A percentile compares a stretch with the other conserved stretches of the same genome.
Evolutionary conservation across 345 rosid genomes (phyloP).

Genomic region (Schrenkiella parvula): DNA sequence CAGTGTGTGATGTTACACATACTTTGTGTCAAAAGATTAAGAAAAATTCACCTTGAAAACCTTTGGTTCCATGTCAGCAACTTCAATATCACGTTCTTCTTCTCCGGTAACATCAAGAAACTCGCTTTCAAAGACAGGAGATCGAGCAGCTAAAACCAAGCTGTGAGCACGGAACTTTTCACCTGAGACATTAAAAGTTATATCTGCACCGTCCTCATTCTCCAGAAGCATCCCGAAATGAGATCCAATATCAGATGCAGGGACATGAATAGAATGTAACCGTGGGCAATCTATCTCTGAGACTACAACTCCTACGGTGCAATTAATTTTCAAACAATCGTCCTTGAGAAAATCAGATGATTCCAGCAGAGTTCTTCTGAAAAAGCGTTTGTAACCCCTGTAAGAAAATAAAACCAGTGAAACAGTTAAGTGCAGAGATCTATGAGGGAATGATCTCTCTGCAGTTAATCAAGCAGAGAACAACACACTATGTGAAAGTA

Average conservation of each 20-base stretch:
- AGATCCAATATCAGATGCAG: constrained; percentile 81
- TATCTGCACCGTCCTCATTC: constrained; percentile 74
- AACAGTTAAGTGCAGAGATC: background rate
- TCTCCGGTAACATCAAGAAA: constrained; percentile 57
- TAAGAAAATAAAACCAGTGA: background rate
- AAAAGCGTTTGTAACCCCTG: constrained; percentile 97
- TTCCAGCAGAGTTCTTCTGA: constrained; percentile 70
- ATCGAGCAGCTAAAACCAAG: constrained; percentile 77
- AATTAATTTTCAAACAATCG: constrained; percentile 82
- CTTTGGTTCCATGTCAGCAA: constrained; percentile 75
- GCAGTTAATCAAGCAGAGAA: background rate
- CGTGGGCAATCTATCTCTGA: constrained; percentile 79
- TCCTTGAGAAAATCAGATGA: constrained; percentile 81
- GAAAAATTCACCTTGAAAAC: constrained; percentile 67
- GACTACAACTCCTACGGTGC: constrained; percentile 94
- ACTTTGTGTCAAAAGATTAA: background rate
- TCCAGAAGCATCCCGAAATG: constrained; percentile 79
- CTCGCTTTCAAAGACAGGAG: constrained; percentile 75
- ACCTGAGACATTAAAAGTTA: constrained; percentile 70
- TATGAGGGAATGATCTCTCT: background rate
- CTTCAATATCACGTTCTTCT: constrained; percentile 46
- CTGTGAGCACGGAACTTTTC: constrained; percentile 77
- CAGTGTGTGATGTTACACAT: background rate
- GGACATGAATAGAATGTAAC: constrained; percentile 74
- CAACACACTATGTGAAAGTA: background rate